phyloP scores from a whole-genome alignment of 495 filamentous ascomycete genomes.

The Amorphotheca resinae region DNA sequence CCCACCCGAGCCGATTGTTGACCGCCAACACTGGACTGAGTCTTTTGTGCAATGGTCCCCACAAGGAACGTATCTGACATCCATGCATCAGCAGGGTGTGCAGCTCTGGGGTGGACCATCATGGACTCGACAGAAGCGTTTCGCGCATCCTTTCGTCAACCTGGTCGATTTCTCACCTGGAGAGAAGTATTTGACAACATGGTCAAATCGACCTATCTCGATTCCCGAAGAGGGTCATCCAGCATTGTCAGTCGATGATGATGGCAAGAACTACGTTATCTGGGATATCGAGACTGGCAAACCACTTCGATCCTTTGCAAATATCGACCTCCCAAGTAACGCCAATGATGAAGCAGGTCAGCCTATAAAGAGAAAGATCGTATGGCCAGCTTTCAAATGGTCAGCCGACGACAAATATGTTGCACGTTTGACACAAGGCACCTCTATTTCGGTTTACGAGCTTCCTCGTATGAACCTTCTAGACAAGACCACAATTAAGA shows the following conservation, averaged over 20 bases:
- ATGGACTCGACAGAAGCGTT: slow-evolving; percentile 83
- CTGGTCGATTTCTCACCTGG: slow-evolving; percentile 88
- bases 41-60: slow-evolving; percentile 97
- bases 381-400: slow-evolving; percentile 99
- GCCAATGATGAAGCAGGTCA: slow-evolving; percentile 46
- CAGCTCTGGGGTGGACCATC: slow-evolving; percentile 88
- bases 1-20: slow-evolving; percentile 71
- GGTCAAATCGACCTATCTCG: slow-evolving; percentile 83
- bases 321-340: slow-evolving; percentile 58
- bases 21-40: slow-evolving; percentile 92
- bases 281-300: slow-evolving; percentile 93
- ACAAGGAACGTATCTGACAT: slow-evolving; percentile 83
- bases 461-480: slow-evolving; percentile 83
- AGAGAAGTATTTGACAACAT: slow-evolving; percentile 90
- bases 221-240: slow-evolving; percentile 79
- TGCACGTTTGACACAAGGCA: slow-evolving; percentile 74
- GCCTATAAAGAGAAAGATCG: slow-evolving; percentile 74
- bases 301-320: slow-evolving; percentile 82
- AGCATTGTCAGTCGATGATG: slow-evolving; percentile 73
- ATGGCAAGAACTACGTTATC: slow-evolving; percentile 97
- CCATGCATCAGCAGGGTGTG: slow-evolving; percentile 88
- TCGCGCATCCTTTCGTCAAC: slow-evolving; percentile 90
- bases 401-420: slow-evolving; percentile 95
- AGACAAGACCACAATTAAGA: slow-evolving; percentile 80
- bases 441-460: slow-evolving; percentile 90